These are phyloP conservation scores for Candida yuanshanica DNA, from an alignment of 805 yeast genomes.

Conservation along the genomic window DNA sequence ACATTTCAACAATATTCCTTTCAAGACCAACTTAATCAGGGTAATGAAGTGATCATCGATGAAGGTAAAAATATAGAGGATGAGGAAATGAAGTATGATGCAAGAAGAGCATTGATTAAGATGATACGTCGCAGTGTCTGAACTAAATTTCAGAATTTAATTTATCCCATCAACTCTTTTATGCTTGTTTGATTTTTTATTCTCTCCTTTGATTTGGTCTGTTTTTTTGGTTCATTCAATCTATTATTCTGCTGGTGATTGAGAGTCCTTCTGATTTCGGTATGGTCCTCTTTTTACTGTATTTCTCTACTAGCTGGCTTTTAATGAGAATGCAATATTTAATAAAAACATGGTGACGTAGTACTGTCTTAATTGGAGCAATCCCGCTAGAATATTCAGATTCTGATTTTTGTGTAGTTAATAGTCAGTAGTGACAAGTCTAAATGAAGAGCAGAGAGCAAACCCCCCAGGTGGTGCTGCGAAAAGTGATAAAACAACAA, in stretches of 20 bases:
- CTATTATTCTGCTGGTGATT: neutral
- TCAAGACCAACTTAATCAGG: conserved; percentile 2
- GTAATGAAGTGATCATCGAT: conserved; percentile 4
- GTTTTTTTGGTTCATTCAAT: neutral
- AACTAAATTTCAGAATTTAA: neutral
- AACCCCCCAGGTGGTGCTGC: too few relatives aligned
- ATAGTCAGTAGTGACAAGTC: too few relatives aligned
- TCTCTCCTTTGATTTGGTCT: neutral
- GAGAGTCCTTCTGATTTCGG: neutral
- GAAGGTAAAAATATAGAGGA: conserved; percentile 13
- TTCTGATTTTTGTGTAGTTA: too few relatives aligned
- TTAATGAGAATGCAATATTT: too few relatives aligned
- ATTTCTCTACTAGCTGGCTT: neutral
- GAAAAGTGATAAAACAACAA: too few relatives aligned
- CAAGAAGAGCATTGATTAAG: conserved; percentile 25
- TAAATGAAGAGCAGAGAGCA: too few relatives aligned
- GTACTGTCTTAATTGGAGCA: too few relatives aligned
- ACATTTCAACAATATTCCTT: conserved; percentile 2
- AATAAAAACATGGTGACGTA: too few relatives aligned
- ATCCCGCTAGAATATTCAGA: too few relatives aligned
- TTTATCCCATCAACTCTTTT: neutral
- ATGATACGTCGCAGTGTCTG: conserved; percentile 23
- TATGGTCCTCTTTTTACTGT: neutral
- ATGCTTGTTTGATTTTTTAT: neutral
- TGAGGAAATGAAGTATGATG: conserved; percentile 20